Evolutionary conservation across 208 protist genomes (phyloP).

Genomic region (Acanthamoeba quina): DNA sequence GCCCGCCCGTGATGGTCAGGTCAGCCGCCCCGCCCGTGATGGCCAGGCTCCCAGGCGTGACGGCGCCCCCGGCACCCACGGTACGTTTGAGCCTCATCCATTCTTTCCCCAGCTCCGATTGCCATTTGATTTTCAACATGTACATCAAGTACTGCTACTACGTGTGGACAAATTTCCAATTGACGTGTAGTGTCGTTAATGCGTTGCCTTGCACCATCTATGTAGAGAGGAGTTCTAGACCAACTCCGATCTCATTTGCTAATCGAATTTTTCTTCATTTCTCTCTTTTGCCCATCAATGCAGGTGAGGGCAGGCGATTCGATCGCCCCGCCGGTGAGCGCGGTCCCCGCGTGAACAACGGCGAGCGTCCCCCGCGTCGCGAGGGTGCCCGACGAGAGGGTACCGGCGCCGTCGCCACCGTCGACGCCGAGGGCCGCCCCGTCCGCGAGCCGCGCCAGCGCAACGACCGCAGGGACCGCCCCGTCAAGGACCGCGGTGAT

Average conservation of each 20-base stretch:
- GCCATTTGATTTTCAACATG: no score
- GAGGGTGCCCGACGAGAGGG: not conserved
- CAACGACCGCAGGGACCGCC: not conserved
- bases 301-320: not conserved
- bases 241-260: not conserved
- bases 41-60: not conserved
- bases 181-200: no score
- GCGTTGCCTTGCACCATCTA: no score
- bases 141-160: no score
- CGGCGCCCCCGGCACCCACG: not conserved
- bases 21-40: not conserved
- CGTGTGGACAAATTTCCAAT: no score
- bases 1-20: not conserved
- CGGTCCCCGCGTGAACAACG: not conserved
- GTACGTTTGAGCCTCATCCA: no score
- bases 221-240: not conserved
- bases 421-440: not conserved
- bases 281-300: not conserved
- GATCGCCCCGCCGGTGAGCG: not conserved
- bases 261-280: not conserved
- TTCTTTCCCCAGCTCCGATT: no score
- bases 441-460: not conserved
- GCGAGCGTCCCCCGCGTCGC: not conserved
- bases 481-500: conserved; percentile 12
- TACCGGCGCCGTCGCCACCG: not conserved